A percentile compares a stretch with the other conserved stretches of the same genome.
Evolutionary conservation across 176 grass and related monocot species (phyloP).

Genomic region (Eragrostis nindensis): DNA sequence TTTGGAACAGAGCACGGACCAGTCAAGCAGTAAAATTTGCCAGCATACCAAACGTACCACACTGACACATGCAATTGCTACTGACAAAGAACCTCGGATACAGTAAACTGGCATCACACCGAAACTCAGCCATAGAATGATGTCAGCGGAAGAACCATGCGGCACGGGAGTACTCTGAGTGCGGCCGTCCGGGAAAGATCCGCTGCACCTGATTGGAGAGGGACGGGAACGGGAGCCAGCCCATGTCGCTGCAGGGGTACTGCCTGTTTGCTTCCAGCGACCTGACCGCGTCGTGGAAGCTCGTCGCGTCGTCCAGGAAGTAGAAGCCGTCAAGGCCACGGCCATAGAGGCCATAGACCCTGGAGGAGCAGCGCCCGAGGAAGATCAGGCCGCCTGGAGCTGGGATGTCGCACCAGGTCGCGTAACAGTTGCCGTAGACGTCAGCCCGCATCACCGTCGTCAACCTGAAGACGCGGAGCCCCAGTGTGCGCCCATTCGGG

Average conservation of each 20-base stretch:
- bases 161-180: not conserved
- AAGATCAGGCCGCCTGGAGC: not conserved
- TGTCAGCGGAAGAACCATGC: not conserved
- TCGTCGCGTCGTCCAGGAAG: not conserved
- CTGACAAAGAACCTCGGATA: too few relatives aligned
- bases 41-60: too few relatives aligned
- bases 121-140: too few relatives aligned
- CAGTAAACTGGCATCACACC: too few relatives aligned
- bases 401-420: not conserved
- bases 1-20: too few relatives aligned
- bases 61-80: too few relatives aligned
- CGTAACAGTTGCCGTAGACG: not conserved
- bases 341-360: not conserved
- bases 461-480: not conserved
- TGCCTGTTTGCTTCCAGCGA: not conserved
- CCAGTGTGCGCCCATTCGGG: not conserved
- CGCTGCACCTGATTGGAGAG: too few relatives aligned
- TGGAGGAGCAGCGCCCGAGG: not conserved
- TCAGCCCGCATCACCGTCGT: not conserved
- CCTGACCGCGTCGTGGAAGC: not conserved
- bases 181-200: not conserved
- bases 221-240: not conserved
- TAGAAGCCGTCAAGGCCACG: not conserved
- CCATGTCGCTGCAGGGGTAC: constrained; percentile 1
- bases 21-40: too few relatives aligned